Evolutionary conservation across 441 rosid species (phyloP).

Genomic region (Biscutella laevigata): DNA sequence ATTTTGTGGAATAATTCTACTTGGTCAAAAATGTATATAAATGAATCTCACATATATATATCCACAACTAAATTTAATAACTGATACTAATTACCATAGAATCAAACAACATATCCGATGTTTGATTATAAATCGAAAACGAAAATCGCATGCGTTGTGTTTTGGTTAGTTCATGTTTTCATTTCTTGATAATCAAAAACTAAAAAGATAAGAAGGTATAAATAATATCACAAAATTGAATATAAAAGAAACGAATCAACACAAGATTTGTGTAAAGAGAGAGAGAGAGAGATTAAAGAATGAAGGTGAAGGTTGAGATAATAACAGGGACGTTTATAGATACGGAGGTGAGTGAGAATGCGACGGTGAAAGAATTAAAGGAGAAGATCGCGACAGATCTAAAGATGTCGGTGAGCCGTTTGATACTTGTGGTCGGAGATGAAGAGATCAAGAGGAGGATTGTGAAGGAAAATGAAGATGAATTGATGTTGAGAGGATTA

Average conservation of each 20-base stretch:
- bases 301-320: conserved; percentile 62
- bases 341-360: conserved; percentile 37
- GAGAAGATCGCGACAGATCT: conserved; percentile 41
- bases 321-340: conserved; percentile 50
- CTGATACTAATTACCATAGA: conserved; percentile 6
- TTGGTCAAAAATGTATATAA: conserved; percentile 1
- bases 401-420: conserved; percentile 39
- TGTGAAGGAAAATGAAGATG: conserved; percentile 28
- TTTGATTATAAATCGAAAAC: conserved; percentile 1
- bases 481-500: conserved; percentile 29
- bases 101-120: not conserved
- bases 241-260: not conserved
- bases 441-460: conserved; percentile 16
- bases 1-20: not conserved
- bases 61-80: not conserved
- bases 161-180: conserved; percentile 22
- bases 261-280: no score
- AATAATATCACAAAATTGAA: not conserved
- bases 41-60: not conserved
- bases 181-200: not conserved
- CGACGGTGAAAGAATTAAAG: conserved; percentile 46
- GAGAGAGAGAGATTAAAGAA: conserved; percentile 16
- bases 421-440: conserved; percentile 33
- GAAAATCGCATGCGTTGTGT: conserved; percentile 17
- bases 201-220: not conserved